A percentile compares a stretch with the other conserved stretches of the same genome.
Evolutionary conservation across 2,329 filamentous ascomycete genomes (phyloP).

Genomic region (Ophiostoma angusticollis): DNA sequence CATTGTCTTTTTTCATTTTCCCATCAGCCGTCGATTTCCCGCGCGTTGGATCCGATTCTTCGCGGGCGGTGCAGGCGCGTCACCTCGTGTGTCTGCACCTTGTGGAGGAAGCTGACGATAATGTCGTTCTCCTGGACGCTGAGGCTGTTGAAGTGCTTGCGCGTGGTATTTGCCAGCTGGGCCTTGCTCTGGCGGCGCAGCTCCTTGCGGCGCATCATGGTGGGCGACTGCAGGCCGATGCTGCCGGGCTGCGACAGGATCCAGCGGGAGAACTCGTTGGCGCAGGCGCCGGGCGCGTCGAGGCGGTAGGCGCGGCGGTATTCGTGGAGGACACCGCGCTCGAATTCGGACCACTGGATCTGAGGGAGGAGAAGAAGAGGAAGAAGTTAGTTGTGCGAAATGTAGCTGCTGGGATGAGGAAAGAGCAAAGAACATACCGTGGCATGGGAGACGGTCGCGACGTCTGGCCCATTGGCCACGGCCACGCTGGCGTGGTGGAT

Average conservation of each 20-base stretch:
- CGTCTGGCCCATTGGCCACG: neutral
- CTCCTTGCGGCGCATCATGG: conserved; percentile 55
- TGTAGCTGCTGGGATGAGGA: too few species aligned
- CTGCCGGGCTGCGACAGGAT: conserved; percentile 47
- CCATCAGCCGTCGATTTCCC: conserved; percentile 12
- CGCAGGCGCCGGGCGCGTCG: conserved; percentile 57
- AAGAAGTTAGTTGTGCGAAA: too few species aligned
- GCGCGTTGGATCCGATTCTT: conserved; percentile 13
- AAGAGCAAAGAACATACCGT: neutral
- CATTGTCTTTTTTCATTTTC: neutral
- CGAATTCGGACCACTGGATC: conserved; percentile 56
- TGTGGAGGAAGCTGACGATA: conserved; percentile 67
- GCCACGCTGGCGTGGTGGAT: conserved; percentile 6
- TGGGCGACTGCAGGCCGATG: conserved; percentile 61
- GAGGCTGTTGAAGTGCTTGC: conserved; percentile 73
- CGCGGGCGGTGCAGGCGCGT: conserved; percentile 12
- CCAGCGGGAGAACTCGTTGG: conserved; percentile 47
- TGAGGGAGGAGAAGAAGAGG: conserved; percentile 17
- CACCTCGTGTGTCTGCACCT: conserved; percentile 44
- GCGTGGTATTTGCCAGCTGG: conserved; percentile 55
- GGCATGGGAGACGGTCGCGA: too few species aligned
- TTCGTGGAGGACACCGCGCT: conserved; percentile 54
- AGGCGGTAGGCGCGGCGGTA: conserved; percentile 66
- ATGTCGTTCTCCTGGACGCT: conserved; percentile 73
- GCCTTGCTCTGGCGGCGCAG: conserved; percentile 58